These are phyloP conservation scores for Rhizopus stolonifer DNA, from an alignment of 371 early-diverging fungal genomes.

Conservation along the genomic window DNA sequence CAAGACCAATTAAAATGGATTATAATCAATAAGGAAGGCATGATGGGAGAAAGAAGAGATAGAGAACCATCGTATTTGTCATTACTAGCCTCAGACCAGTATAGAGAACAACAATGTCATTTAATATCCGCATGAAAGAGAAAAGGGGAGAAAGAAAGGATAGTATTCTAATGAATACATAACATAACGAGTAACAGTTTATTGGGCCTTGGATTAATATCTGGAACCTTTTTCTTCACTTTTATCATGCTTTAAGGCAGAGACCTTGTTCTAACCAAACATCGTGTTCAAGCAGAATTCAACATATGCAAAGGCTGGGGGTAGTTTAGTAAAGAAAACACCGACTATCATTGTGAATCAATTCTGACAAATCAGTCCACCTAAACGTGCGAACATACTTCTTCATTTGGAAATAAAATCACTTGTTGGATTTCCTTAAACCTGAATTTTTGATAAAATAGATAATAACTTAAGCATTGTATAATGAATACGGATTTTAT, in stretches of 20 bases:
- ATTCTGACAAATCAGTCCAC: not conserved
- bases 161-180: too few relatives aligned
- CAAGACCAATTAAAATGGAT: conserved; percentile 19
- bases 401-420: not conserved
- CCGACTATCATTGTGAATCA: not conserved
- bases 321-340: too few relatives aligned
- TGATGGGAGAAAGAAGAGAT: conserved; percentile 16
- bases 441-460: too few relatives aligned
- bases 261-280: not conserved
- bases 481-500: too few relatives aligned
- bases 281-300: not conserved
- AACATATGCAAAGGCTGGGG: not conserved
- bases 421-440: not conserved
- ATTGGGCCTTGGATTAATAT: too few relatives aligned
- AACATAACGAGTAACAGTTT: too few relatives aligned
- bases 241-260: too few relatives aligned
- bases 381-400: not conserved
- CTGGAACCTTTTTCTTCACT: too few relatives aligned
- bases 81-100: conserved; percentile 52
- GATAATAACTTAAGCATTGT: too few relatives aligned
- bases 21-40: conserved; percentile 8
- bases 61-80: conserved; percentile 31
- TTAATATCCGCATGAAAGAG: not conserved
- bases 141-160: too few relatives aligned
- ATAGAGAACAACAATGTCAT: not conserved